Percentiles rank a stretch among this genome's conserved stretches.
These are phyloP conservation scores for Pelargonium australe DNA, from an alignment of 441 rosid species.

Conservation along the genomic window DNA sequence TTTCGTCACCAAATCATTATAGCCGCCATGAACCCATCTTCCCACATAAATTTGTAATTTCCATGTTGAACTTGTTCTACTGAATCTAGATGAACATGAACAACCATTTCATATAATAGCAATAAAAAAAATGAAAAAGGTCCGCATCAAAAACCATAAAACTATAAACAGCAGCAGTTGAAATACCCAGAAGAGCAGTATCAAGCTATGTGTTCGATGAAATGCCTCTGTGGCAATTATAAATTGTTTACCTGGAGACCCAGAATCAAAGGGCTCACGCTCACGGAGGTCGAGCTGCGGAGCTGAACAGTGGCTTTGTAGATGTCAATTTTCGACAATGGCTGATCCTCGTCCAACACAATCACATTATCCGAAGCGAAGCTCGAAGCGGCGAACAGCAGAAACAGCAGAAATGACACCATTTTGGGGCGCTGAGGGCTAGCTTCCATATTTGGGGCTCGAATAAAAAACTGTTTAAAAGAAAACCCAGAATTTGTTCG, in stretches of 20 bases:
- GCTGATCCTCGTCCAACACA: slow-evolving; percentile 33
- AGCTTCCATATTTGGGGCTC: neutral
- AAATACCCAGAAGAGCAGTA: neutral
- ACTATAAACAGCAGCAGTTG: neutral
- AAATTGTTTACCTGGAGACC: slow-evolving; percentile 36
- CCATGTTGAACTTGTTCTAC: neutral
- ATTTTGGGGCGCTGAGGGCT: neutral
- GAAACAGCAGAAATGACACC: neutral
- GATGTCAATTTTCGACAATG: slow-evolving; percentile 45
- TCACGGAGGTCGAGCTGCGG: slow-evolving; percentile 27
- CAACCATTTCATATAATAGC: neutral
- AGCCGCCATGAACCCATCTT: neutral
- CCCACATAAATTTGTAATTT: neutral
- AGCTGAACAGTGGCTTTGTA: slow-evolving; percentile 32
- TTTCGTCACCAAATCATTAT: neutral
- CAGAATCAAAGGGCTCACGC: slow-evolving; percentile 37
- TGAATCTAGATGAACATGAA: neutral
- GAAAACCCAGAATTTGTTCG: neutral
- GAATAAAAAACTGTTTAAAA: neutral
- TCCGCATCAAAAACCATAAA: neutral
- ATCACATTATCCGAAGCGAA: neutral
- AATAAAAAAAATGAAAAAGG: neutral
- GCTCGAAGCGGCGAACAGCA: neutral
- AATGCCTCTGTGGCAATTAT: neutral
- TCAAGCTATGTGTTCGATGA: neutral